Conservation (phyloP, 441 rosid species). For the Corymbia citriodora region DNA sequence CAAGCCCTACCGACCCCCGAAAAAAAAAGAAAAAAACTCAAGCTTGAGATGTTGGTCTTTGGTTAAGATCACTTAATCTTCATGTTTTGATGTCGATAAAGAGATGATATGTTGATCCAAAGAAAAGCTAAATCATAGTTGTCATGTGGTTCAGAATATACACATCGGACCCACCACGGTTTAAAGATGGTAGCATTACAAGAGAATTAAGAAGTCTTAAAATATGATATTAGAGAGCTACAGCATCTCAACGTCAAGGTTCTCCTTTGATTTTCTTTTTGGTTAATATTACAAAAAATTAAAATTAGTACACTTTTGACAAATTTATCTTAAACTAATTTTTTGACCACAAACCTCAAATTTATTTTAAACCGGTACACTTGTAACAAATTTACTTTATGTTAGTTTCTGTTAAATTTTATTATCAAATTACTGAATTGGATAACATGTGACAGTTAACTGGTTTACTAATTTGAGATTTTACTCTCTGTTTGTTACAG, state of each 20-base stretch:
- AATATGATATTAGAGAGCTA: neutral
- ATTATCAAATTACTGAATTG: too few species aligned
- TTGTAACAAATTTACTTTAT: too few species aligned
- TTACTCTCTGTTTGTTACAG: too few species aligned
- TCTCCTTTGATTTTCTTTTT: slow-evolving; percentile 46
- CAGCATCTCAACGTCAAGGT: neutral
- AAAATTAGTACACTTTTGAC: too few species aligned
- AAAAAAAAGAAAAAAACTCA: neutral
- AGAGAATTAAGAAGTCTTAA: neutral
- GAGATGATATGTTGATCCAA: neutral
- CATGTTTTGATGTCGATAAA: neutral
- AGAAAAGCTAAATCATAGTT: neutral
- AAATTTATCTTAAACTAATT: too few species aligned
- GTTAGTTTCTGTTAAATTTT: too few species aligned
- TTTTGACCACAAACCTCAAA: too few species aligned
- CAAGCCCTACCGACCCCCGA: neutral
- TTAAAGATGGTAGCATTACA: neutral
- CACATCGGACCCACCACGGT: neutral
- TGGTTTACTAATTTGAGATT: too few species aligned
- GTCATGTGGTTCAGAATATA: neutral
- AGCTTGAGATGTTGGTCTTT: neutral
- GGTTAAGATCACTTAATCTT: neutral
- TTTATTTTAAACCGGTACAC: too few species aligned
- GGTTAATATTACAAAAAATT: neutral
- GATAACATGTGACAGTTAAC: too few species aligned